Percentiles rank a stretch among this genome's conserved stretches.
phyloP scores from a whole-genome alignment of 805 yeast species.

The Starmera caribaea region DNA sequence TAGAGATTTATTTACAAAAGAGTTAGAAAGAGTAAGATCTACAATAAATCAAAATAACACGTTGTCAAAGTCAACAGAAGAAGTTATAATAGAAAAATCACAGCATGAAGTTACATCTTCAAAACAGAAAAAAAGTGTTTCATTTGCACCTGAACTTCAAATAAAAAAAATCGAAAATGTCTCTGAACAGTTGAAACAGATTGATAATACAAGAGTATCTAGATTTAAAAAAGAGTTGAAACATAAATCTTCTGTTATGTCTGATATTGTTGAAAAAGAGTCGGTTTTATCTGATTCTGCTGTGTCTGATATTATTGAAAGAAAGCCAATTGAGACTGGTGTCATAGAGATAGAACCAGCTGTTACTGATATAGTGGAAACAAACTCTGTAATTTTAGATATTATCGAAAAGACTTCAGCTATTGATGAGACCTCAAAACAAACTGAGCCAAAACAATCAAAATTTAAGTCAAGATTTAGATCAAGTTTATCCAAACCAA shows the following conservation, averaged over 20 bases:
- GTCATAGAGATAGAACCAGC: slow-evolving; percentile 6
- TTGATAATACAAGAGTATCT: slow-evolving; percentile 12
- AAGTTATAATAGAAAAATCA: slow-evolving; percentile 1
- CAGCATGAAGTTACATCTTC: not conserved
- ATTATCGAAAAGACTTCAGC: not conserved
- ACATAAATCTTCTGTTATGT: not conserved
- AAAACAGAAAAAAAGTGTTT: slow-evolving; percentile 34
- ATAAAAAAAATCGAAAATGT: slow-evolving; percentile 53
- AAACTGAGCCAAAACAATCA: not conserved
- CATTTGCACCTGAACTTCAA: slow-evolving; percentile 42
- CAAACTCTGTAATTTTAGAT: not conserved
- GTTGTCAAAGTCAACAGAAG: slow-evolving; percentile 5
- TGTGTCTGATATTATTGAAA: not conserved
- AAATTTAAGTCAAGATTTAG: slow-evolving; percentile 21
- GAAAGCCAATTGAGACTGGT: slow-evolving; percentile 1
- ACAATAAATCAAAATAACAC: slow-evolving; percentile 5
- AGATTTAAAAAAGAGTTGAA: slow-evolving; percentile 10
- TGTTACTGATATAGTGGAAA: not conserved
- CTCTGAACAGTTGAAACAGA: slow-evolving; percentile 32
- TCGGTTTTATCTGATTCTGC: not conserved
- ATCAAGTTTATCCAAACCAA: slow-evolving; percentile 2
- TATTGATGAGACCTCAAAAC: slow-evolving; percentile 1
- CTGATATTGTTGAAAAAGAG: slow-evolving; percentile 3
- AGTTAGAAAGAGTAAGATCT: slow-evolving; percentile 12
- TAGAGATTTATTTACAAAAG: slow-evolving; percentile 12